These are phyloP conservation scores for Ascomycota sp. DNA, from an alignment of 2,329 filamentous ascomycete genomes.

Conservation along the genomic window DNA sequence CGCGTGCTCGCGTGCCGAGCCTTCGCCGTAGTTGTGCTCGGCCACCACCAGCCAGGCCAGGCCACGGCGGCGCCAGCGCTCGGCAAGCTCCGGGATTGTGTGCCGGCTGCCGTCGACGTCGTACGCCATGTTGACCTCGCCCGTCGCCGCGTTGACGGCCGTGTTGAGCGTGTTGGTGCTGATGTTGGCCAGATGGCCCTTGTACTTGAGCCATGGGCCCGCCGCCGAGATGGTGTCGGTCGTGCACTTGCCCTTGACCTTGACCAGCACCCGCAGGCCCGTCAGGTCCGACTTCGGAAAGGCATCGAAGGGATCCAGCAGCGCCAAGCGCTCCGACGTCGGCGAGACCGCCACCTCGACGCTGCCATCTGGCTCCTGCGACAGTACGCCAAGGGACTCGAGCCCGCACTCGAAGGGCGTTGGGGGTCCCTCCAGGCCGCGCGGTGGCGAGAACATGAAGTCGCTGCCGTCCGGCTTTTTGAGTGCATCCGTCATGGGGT, in stretches of 20 bases:
- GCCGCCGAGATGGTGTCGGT: slow-evolving; percentile 97
- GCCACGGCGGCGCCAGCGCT: slow-evolving; percentile 57
- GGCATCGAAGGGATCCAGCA: slow-evolving; percentile 73
- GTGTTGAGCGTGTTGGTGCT: slow-evolving; percentile 93
- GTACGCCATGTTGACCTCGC: slow-evolving; percentile 81
- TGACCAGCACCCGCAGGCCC: slow-evolving; percentile 74
- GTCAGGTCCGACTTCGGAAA: slow-evolving; percentile 62
- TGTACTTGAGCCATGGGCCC: slow-evolving; percentile 97
- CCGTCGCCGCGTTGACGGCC: slow-evolving; percentile 77
- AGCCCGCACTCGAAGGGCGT: slow-evolving; percentile 60
- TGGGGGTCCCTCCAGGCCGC: slow-evolving; percentile 42
- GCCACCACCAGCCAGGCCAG: slow-evolving; percentile 85
- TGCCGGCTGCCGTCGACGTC: slow-evolving; percentile 57
- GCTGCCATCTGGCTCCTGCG: slow-evolving; percentile 48
- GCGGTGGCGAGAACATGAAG: slow-evolving; percentile 71
- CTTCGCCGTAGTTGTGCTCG: slow-evolving; percentile 94
- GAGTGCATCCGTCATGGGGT: slow-evolving; percentile 76
- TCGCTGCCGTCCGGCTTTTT: slow-evolving; percentile 57
- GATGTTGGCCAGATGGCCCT: slow-evolving; percentile 96
- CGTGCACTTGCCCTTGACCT: slow-evolving; percentile 93
- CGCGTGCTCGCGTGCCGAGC: slow-evolving; percentile 73
- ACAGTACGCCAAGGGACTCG: slow-evolving; percentile 50
- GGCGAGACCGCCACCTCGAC: slow-evolving; percentile 63
- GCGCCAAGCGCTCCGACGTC: slow-evolving; percentile 71
- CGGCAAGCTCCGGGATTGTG: slow-evolving; percentile 74